Evolutionary conservation across 148 eudicot species (phyloP), one percentile per base, ranked within the genome.

Genomic region (Beta vulgaris): DNA sequence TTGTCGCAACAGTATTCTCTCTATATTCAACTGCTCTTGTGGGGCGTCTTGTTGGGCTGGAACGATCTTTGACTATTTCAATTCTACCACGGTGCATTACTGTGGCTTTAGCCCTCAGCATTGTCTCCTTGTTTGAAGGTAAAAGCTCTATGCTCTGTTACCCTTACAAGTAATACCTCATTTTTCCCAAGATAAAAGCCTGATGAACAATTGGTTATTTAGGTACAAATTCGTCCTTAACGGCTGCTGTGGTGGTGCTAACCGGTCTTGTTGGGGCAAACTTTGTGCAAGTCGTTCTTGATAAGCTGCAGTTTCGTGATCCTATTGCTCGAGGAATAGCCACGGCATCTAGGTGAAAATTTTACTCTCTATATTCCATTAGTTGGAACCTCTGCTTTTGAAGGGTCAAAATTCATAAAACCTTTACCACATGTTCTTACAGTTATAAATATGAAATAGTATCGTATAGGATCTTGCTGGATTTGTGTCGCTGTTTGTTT

Each of bases 21-120:
- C 78, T 96, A 77, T 96, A 92, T 71, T 96, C 99, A 10, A 96
- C 99, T 8, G 99, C 99, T 73, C 84, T 96, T 48, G 36, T 88
- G 25, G 99, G 99, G 21, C 96, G 99, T 35, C 85, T 96, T 18
- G 82, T 88, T 71, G 98, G 98, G 57, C 86, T 96, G 44, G 98
- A 96, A 60, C 87, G 80, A 66, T 68, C 88, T 53, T 84, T 96
- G 59, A 92, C 98, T 9, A 25, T 96, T 49, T 96, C 99, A 28
- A 86, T 96, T 73, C 85, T 96, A 75, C 99, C 99, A 15, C 89
- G 99, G 73, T 96, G 99, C 85, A 89, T 96, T 58, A 96, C 99
- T n/a, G 98, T 96, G 67, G 99, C 99, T 26, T 83, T 96, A 39
- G 99, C 99, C 68, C 99, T 96, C 82, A 96, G 99, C 89, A 91